Base-by-base conservation (phyloP, 495 filamentous ascomycete genomes). In the Trichodelitschia bisporula region DNA sequence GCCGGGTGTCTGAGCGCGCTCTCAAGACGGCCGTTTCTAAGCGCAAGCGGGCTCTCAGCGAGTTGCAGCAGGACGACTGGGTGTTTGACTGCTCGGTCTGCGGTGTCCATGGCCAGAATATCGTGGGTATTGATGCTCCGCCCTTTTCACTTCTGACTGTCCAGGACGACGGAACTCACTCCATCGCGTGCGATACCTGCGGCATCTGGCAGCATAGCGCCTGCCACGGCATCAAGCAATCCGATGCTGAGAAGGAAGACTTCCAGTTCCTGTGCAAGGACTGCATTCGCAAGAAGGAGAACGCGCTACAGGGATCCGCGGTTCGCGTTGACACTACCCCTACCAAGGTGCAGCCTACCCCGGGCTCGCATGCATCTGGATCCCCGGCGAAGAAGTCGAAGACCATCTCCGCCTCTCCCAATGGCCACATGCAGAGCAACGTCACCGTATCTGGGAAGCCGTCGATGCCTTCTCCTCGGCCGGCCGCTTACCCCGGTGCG, bases 161-260 rank as follows among this genome's bases (percentile, higher is more conserved):
- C 5, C 29, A 72, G 64, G 84, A 93, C 40, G 86, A 93, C 41
- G 86, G 86, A 28, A 71, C 76, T 1, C 78, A 90, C 47, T 91
- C 77, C 45, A 66, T 97, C 35, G 73, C 82, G n/a, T 97, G 86
- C 47, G 86, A 95, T 42, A 71, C 61, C 29, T 97, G 86, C 58
- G 86, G 75, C 45, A 70, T 90, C 13, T 97, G 86, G 86, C 84
- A 93, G 45, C 86, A 93, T 42, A 84, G 76, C 56, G 72, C 70
- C 29, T 97, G 86, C 43, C 66, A 91, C 29, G 75, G 69, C 18
- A 76, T 95, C 34, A 60, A 59, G 8, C 61, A 78, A 35, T 57
- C 59, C 27, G 72, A 77, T 34, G 84, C 78, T 4, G 79, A 91
- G 31, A 57, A 68, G 27, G 77, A 83, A 9, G 74, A 89, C 40